Base-by-base conservation (phyloP, 345 rosid species). In the Camelina sativa region DNA sequence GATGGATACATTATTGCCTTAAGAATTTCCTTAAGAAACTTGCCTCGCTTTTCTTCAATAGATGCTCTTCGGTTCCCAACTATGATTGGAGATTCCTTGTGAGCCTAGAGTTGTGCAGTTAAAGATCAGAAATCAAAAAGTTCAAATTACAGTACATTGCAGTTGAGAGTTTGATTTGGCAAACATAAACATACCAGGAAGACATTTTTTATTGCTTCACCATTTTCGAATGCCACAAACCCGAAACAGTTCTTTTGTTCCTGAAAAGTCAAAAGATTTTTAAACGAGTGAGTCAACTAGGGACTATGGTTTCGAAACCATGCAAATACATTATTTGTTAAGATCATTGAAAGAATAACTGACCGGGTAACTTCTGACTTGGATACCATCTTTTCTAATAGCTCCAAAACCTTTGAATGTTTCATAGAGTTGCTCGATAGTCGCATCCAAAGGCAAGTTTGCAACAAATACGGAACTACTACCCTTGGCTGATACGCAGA, bases 221-320 rank as follows among this genome's bases (percentile, higher is more conserved):
- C 80, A 56, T 84, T 79, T 73, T 87, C 97, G 58, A 87, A 93
- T 54, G 88, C 89, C 43, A 93, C 93, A 65, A 93, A 93, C 64
- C 93, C 98, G 22, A 85, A 86, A 72, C 95, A 90, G 71, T 83
- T 62, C 35, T 50, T 62, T 3, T 34, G 10, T 35, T 76, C 69
- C 79, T 76, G 74, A 32, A 34, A 53, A 5, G 1, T 9, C 6
- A 6, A 54, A 25, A 34, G 10, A 16, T 71, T 74, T 73, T 67
- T 37, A 48, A 78, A 67, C 53, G 73, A 86, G 82, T 37, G 48
- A 38, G 82, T 62, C 48, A 57, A 55, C 68, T 11, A 37, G 11
- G 12, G 40, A 17, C 12, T 56, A 56, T 9, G 23, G 62, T 58
- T 38, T 58, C 28, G 16, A 59, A 44, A 30, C 30, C 5, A 20